Conservation (phyloP, 768 basidiomycete genomes). For the Suillus subluteus region DNA sequence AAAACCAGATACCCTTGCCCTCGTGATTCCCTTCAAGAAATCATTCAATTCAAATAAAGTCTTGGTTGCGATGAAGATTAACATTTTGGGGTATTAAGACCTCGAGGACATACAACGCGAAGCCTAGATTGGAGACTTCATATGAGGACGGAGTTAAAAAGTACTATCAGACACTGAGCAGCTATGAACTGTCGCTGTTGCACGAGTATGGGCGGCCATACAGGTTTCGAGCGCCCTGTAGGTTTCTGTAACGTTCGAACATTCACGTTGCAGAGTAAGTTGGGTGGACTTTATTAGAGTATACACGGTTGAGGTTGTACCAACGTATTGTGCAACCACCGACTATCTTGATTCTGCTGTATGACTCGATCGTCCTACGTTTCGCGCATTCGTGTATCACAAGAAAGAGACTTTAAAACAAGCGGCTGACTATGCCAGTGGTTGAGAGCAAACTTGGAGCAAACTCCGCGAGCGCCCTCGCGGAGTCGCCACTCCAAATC, state of each 20-base stretch:
- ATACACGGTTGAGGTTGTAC: background rate
- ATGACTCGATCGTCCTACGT: background rate
- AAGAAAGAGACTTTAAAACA: background rate
- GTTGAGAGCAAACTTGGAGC: background rate
- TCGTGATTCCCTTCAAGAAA: background rate
- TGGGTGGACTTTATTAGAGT: background rate
- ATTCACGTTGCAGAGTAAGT: background rate
- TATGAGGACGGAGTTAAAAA: background rate
- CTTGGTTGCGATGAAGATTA: background rate
- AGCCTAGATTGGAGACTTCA: background rate
- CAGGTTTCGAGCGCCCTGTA: background rate
- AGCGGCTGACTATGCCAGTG: background rate
- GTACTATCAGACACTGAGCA: slow-evolving; percentile 1
- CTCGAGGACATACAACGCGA: background rate
- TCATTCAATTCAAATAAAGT: background rate
- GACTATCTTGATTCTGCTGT: background rate
- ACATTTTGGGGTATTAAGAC: background rate
- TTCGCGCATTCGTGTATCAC: background rate
- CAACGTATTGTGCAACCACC: background rate
- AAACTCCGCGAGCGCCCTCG: slow-evolving; percentile 31
- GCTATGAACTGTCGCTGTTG: background rate
- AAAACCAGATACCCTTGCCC: slow-evolving; percentile 5
- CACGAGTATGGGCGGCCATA: background rate
- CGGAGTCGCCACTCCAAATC: slow-evolving; percentile 22
- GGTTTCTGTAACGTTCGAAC: background rate